Base-by-base conservation (phyloP, 1,284 basidiomycete genomes). In the Xerocomus nothofagi region DNA sequence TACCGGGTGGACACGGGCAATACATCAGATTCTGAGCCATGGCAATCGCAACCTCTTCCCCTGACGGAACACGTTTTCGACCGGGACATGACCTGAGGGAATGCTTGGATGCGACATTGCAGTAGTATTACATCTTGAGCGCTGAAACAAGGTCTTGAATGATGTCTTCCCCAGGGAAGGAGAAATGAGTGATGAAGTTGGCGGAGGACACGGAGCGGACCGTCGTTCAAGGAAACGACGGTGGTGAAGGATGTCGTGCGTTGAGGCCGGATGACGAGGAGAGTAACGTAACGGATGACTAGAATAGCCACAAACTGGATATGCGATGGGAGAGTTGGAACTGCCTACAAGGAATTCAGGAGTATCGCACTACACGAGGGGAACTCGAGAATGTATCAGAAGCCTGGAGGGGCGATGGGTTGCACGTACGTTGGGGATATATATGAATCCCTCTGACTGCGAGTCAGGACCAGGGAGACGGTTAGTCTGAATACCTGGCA, bases 271-370 rank as follows among this genome's bases (percentile, higher is more conserved):
- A 7, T 18, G n/a, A 17, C 14, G 42, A 33, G 50, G 49, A 40
- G 26, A 38, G 44, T 32, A 41, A 9, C 45, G 52, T n/a, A 49
- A 47, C 52, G 62, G 54, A 32, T 53, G 63, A 34, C 64, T 66
- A 17, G 53, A 61, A 39, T 70, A 66, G 32, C 64, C 68, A 36
- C 47, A 47, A 26, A 62, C 59, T 2, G 64, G 68, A 30, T 65
- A 69, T 26, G 53, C 68, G 33, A 70, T 18, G 6, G 61, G 65
- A 42, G 68, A 70, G 41, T 51, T 59, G 18, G 68, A 66, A 39
- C 63, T 63, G 6, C 64, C 68, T 15, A 46, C 64, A 15, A 66
- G 65, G 45, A 66, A 66, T 49, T 66, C 65, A 24, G 64, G 65
- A 10, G 63, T 63, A 29, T 64, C 30, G 29, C 58, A 30, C 61